Evolutionary conservation across 192 early-diverging fungal genomes (phyloP).

Genomic region (Diversispora epigaea): DNA sequence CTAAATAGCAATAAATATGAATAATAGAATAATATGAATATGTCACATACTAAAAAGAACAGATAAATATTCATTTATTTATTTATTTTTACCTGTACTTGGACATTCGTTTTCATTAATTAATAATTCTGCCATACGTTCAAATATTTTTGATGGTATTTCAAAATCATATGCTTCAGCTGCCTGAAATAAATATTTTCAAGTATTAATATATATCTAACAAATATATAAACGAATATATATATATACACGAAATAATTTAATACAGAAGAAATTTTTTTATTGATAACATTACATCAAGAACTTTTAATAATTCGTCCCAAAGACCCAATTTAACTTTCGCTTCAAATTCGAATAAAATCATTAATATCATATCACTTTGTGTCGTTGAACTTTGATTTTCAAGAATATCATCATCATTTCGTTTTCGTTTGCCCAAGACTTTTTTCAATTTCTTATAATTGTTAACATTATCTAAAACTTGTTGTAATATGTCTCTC

Average conservation of each 20-base stretch:
- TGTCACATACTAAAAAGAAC: too few species aligned
- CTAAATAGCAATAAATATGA: neutral
- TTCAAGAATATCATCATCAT: constrained; percentile 9
- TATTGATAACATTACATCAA: constrained; percentile 29
- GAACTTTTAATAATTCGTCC: constrained; percentile 14
- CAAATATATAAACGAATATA: neutral
- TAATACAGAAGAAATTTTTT: too few species aligned
- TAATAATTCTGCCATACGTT: constrained; percentile 33
- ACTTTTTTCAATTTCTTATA: constrained; percentile 21
- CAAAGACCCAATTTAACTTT: constrained; percentile 26
- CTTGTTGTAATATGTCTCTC: constrained; percentile 14
- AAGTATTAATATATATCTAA: neutral
- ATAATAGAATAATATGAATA: neutral
- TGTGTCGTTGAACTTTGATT: neutral
- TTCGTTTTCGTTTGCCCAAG: constrained; percentile 2
- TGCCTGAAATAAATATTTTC: neutral
- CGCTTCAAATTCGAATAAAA: constrained; percentile 37
- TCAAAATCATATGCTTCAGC: constrained; percentile 28
- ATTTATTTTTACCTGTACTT: constrained; percentile 12
- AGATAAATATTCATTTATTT: too few species aligned
- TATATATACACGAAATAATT: too few species aligned
- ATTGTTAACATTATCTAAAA: neutral
- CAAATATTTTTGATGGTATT: constrained; percentile 26
- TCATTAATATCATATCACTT: constrained; percentile 26
- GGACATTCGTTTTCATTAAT: constrained; percentile 30